Evolutionary conservation across 2,329 filamentous ascomycete genomes (phyloP), one percentile per base, ranked within the genome.

Genomic region (Fusarium duplospermum): DNA sequence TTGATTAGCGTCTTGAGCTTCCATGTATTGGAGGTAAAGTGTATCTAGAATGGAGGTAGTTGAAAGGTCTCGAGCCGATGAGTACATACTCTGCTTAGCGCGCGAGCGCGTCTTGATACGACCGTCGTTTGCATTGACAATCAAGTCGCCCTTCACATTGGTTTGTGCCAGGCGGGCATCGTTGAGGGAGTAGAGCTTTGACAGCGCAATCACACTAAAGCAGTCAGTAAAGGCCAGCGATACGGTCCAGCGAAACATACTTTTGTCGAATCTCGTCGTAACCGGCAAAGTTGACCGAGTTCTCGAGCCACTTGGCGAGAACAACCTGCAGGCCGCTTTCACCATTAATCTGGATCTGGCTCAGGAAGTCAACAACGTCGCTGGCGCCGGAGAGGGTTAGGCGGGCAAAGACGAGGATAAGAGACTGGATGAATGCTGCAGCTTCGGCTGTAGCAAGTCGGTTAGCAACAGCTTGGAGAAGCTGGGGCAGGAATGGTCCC

Each of bases 251-350:
- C 9, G 24, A 4, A 18, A 86, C 91, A 83, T 86, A 95, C 93
- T 98, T 99, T 83, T 98, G 94, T 76, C 95, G 91, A 77, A 98
- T 98, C 82, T 98, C 96, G 78, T 98, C 95, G 78, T 98, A 99
- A 14, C 96, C 96, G n/a, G 95, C 95, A 84, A 99, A 99, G 82
- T 93, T 97, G 82, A 97, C 90, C 5, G 95, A 98, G 83, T 98
- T 98, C 85, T 98, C 96, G 1, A 99, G 87, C 96, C 96, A 99
- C 84, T 98, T 98, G 83, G 92, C 89, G 75, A 98, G 86, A 4
- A 99, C 96, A 27, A 98, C 92, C 73, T 95, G 91, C 9, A 99
- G 86, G n/a, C 95, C 96, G 78, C 89, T 97, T 80, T 93, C 88
- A 20, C 92, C 92, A 57, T 91, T 90, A 74, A 98, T 93, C 76